phyloP scores from a whole-genome alignment of 805 yeast genomes.

The Yarrowia phangngaensis region DNA sequence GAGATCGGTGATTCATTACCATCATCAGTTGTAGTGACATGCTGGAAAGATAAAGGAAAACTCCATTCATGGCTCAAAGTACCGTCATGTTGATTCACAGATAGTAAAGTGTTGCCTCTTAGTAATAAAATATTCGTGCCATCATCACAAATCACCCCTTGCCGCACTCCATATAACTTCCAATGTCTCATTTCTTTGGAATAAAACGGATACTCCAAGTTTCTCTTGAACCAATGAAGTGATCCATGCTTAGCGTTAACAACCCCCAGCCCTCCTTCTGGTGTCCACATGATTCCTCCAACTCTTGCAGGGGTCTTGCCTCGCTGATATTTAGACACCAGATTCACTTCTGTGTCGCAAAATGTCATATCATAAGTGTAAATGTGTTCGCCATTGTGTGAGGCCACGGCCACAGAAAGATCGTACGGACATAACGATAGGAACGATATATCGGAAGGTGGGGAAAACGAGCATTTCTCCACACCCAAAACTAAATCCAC shows the following conservation, averaged over 20 bases:
- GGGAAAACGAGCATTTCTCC: constrained; percentile 6
- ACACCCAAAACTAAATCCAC: not conserved
- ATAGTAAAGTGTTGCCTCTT: not conserved
- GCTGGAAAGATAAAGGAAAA: too few species aligned
- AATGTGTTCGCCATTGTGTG: constrained; percentile 57
- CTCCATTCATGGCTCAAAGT: constrained; percentile 3
- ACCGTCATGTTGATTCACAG: not conserved
- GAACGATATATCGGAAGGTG: constrained; percentile 8
- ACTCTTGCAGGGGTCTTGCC: constrained; percentile 61
- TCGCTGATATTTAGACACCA: constrained; percentile 56
- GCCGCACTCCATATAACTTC: constrained; percentile 33
- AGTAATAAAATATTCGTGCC: not conserved
- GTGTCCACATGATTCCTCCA: constrained; percentile 52
- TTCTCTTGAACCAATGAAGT: constrained; percentile 54
- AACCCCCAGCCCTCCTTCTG: constrained; percentile 48
- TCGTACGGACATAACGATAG: constrained; percentile 62
- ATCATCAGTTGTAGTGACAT: too few species aligned
- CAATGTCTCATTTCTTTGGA: constrained; percentile 30
- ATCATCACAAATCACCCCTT: constrained; percentile 14
- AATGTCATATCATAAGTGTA: constrained; percentile 61
- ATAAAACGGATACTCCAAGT: constrained; percentile 29
- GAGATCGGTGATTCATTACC: too few species aligned
- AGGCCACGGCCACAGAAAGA: constrained; percentile 51
- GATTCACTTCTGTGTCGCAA: constrained; percentile 48
- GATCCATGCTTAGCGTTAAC: constrained; percentile 55